Evolutionary conservation across 2,329 filamentous ascomycete species (phyloP).

Genomic region (Setomelanomma holmii): DNA sequence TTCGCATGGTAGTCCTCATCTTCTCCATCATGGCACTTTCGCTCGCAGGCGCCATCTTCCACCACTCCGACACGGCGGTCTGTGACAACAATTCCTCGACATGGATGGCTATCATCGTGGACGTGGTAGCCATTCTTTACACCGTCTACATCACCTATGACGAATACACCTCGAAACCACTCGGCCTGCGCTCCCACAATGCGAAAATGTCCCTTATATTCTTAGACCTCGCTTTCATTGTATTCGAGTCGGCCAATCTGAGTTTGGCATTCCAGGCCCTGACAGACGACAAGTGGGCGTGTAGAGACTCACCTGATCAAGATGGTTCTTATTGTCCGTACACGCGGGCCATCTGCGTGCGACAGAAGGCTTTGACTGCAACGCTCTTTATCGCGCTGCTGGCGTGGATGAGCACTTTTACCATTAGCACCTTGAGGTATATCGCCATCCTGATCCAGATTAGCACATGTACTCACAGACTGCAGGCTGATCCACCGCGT

Average conservation of each 20-base stretch:
- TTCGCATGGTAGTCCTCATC: constrained; percentile 81
- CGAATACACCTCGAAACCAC: constrained; percentile 92
- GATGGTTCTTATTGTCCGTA: constrained; percentile 27
- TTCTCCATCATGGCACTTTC: constrained; percentile 84
- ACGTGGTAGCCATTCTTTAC: constrained; percentile 87
- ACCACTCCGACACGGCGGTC: constrained; percentile 47
- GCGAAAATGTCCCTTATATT: constrained; percentile 90
- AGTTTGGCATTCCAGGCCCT: constrained; percentile 87
- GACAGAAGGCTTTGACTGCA: constrained; percentile 75
- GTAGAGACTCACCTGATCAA: constrained; percentile 31
- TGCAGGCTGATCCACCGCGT: constrained; percentile 38
- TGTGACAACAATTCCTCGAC: constrained; percentile 67
- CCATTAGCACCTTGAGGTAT: constrained; percentile 68
- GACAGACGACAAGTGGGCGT: constrained; percentile 65
- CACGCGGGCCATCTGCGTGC: constrained; percentile 60
- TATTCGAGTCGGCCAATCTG: constrained; percentile 94
- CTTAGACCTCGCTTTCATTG: constrained; percentile 93
- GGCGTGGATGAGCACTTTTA: constrained; percentile 90
- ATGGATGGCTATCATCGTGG: constrained; percentile 87
- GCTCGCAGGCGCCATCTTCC: constrained; percentile 77
- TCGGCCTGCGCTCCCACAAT: constrained; percentile 82
- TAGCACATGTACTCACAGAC: constrained; percentile 8
- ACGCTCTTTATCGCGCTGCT: constrained; percentile 82
- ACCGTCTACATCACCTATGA: constrained; percentile 94
- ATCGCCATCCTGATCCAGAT: constrained; percentile 1